Percentiles rank a stretch among this genome's conserved stretches.
Evolutionary conservation across 2,329 filamentous ascomycete species (phyloP).

Genomic region (Torrubiella hemipterigena): DNA sequence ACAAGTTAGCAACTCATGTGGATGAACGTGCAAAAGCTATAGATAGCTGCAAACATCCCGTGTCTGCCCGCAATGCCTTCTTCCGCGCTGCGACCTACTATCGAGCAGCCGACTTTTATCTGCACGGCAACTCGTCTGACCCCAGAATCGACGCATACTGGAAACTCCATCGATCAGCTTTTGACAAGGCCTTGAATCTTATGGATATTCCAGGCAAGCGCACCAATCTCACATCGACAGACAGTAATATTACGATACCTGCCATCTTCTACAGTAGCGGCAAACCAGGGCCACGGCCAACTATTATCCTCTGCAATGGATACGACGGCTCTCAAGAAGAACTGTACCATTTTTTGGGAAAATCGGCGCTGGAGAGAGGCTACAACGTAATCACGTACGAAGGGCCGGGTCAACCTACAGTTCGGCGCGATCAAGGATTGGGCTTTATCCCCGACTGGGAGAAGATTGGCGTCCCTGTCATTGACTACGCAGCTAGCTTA

Average conservation of each 20-base stretch:
- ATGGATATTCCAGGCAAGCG: slow-evolving; percentile 14
- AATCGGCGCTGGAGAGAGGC: slow-evolving; percentile 21
- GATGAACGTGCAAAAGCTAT: slow-evolving; percentile 4
- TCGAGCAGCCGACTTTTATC: slow-evolving; percentile 23
- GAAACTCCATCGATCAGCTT: slow-evolving; percentile 18
- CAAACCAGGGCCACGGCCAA: slow-evolving; percentile 15
- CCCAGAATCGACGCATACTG: slow-evolving; percentile 21
- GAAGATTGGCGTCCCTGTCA: slow-evolving; percentile 23
- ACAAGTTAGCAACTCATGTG: slow-evolving; percentile 6
- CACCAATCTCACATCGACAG: slow-evolving; percentile 11
- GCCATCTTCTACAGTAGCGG: slow-evolving; percentile 14
- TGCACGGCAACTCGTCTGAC: slow-evolving; percentile 22
- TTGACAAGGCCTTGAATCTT: slow-evolving; percentile 21
- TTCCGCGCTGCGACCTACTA: slow-evolving; percentile 26
- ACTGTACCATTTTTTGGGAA: slow-evolving; percentile 23
- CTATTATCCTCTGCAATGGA: slow-evolving; percentile 25
- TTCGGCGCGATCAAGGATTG: slow-evolving; percentile 25
- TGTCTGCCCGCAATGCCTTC: slow-evolving; percentile 6
- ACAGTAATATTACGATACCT: slow-evolving; percentile 15
- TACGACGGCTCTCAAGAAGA: slow-evolving; percentile 30
- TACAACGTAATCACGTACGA: slow-evolving; percentile 33
- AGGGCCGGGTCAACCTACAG: slow-evolving; percentile 30
- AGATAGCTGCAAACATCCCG: slow-evolving; percentile 2
- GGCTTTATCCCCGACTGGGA: slow-evolving; percentile 34
- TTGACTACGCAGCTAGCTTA: slow-evolving; percentile 20